phyloP scores from a whole-genome alignment of 129 eudicot species.

The Oenanthe sinensis region DNA sequence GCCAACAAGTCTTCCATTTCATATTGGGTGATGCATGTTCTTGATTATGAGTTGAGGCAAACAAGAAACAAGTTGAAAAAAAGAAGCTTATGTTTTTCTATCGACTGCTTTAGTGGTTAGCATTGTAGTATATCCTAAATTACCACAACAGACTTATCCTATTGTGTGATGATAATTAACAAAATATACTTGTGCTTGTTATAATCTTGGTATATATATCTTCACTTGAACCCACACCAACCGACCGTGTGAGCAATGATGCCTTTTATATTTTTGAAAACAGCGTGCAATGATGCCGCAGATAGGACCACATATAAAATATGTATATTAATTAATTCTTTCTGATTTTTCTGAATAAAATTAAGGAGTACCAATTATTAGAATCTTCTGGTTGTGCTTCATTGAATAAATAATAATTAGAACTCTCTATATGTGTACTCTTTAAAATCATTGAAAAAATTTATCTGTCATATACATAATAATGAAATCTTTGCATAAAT shows the following conservation, averaged over 20 bases:
- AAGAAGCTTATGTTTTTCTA: background rate
- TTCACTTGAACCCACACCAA: conserved; percentile 3
- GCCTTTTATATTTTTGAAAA: background rate
- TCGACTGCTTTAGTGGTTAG: background rate
- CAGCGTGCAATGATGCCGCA: background rate
- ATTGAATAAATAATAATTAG: no score
- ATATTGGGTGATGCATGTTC: background rate
- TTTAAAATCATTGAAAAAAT: no score
- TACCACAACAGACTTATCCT: background rate
- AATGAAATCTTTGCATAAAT: no score
- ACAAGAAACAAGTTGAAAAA: background rate
- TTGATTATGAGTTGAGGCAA: background rate
- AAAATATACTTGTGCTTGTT: background rate
- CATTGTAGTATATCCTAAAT: background rate
- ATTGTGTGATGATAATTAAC: background rate
- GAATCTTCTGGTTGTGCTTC: background rate
- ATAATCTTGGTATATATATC: background rate
- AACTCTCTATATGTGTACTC: background rate
- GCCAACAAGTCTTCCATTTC: background rate
- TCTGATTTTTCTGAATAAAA: background rate
- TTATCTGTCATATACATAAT: no score
- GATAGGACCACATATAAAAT: background rate
- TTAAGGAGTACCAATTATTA: background rate
- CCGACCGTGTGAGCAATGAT: background rate
- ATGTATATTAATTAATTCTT: background rate